Evolutionary conservation across 2,329 filamentous ascomycete species (phyloP), one percentile per base, ranked within the genome.

Genomic region (Amesomyces nigricolor): DNA sequence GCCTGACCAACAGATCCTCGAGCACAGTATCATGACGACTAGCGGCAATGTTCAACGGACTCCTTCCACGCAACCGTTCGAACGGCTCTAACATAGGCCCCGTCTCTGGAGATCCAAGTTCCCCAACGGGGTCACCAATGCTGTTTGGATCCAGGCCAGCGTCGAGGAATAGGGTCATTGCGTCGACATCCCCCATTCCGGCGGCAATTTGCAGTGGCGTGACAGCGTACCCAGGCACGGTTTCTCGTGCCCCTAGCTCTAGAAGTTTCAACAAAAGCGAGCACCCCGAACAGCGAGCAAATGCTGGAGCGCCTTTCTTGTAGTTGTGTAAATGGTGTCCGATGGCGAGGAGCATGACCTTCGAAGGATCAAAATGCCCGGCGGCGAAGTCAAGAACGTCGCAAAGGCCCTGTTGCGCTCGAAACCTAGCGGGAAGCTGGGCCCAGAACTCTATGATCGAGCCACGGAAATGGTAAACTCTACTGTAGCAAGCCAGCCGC

Each of bases 81-180:
- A 37, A 37, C 22, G 13, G 22, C 16, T 47, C 8, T 8, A 54
- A 30, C 32, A 50, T 39, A 4, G 47, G 47, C 2, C 53, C 53
- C 16, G 6, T 38, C 4, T 54, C 48, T 2, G 54, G 48, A 4
- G 37, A 52, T 6, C 54, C 54, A 30, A 52, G 48, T 4, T 50
- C 32, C 11, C 54, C 54, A 9, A 32, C 8, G n/a, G 16, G 8
- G 30, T 56, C 49, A 10, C 54, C 54, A 2, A 52, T 19, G 14
- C 51, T 45, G 42, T 59, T 51, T 1, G 57, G 53, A 16, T 59
- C 50, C 1, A 54, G 13, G n/a, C 57, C 57, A 1, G 53, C 50
- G 11, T 59, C 53, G 14, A 59, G 53, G 1, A 59, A 43, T 3
- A 59, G 11, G 1, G 7, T 54, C 30, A 54, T 37, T 5, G 16